phyloP scores from a whole-genome alignment of 2,329 filamentous ascomycete genomes.

The Neoarthrinium moseri region DNA sequence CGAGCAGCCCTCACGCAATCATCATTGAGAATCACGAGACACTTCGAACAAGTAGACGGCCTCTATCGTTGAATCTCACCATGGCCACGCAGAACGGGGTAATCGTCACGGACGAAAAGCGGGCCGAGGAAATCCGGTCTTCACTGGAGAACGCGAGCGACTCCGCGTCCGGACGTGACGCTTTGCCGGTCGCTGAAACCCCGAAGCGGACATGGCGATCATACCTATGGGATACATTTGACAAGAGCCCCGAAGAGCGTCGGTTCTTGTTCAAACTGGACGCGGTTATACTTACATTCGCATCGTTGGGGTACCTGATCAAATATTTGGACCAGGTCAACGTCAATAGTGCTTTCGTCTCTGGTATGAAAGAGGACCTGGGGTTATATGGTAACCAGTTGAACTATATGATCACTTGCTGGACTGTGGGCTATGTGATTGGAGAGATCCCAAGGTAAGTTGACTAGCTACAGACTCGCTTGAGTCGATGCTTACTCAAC shows the following conservation, averaged over 20 bases:
- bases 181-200: conserved; percentile 16
- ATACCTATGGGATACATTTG: conserved; percentile 48
- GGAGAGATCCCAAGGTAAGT: conserved; percentile 28
- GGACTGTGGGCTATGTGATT: conserved; percentile 29
- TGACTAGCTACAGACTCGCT: background rate
- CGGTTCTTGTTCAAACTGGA: conserved; percentile 42
- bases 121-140: background rate
- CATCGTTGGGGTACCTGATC: conserved; percentile 41
- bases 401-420: conserved; percentile 28
- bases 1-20: too few relatives aligned
- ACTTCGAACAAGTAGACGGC: too few relatives aligned
- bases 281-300: conserved; percentile 37
- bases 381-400: conserved; percentile 38
- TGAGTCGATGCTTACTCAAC: background rate
- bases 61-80: background rate
- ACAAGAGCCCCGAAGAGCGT: conserved; percentile 38
- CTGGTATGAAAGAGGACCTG: conserved; percentile 44
- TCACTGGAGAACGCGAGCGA: background rate
- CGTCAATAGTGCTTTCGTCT: conserved; percentile 42
- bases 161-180: background rate
- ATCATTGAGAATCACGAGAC: too few relatives aligned
- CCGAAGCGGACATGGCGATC: conserved; percentile 43
- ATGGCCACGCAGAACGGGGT: too few relatives aligned
- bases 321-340: conserved; percentile 28
- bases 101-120: conserved; percentile 3